A percentile compares a stretch with the other conserved stretches of the same genome.
These are phyloP conservation scores for Gossypium anomalum DNA, from an alignment of 345 rosid species.

Conservation along the genomic window DNA sequence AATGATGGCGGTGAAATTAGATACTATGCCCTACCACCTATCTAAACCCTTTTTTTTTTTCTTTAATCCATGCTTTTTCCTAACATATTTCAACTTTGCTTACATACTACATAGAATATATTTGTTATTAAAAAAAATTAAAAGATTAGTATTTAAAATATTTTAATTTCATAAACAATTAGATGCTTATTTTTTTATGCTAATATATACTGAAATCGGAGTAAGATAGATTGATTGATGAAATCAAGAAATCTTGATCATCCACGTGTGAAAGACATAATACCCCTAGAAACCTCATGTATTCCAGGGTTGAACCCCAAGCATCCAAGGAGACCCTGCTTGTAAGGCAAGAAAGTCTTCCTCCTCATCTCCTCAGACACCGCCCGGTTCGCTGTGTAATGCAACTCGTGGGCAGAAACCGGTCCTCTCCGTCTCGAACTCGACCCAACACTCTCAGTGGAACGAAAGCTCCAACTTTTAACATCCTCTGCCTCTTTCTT, in stretches of 20 bases:
- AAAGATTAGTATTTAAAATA: too few relatives aligned
- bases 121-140: too few relatives aligned
- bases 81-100: slow-evolving; percentile 13
- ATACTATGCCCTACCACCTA: too few relatives aligned
- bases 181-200: too few relatives aligned
- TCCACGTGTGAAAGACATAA: slow-evolving; percentile 68
- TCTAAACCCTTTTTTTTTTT: too few relatives aligned
- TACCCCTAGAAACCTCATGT: slow-evolving; percentile 58
- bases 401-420: slow-evolving; percentile 79
- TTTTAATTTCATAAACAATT: too few relatives aligned
- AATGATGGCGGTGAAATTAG: rapidly evolving
- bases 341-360: slow-evolving; percentile 89
- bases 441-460: slow-evolving; percentile 53
- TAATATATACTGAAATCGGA: too few relatives aligned
- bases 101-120: too few relatives aligned
- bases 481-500: slow-evolving; percentile 47
- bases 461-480: slow-evolving; percentile 56
- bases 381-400: slow-evolving; percentile 82
- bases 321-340: slow-evolving; percentile 84
- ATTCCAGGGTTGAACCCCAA: slow-evolving; percentile 70
- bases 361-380: slow-evolving; percentile 81
- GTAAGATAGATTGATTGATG: too few relatives aligned
- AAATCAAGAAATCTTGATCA: neutral
- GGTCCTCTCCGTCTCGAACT: slow-evolving; percentile 37
- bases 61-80: slow-evolving; percentile 2